Evolutionary conservation across 805 yeast species (phyloP).

Genomic region (Metschnikowia orientalis): DNA sequence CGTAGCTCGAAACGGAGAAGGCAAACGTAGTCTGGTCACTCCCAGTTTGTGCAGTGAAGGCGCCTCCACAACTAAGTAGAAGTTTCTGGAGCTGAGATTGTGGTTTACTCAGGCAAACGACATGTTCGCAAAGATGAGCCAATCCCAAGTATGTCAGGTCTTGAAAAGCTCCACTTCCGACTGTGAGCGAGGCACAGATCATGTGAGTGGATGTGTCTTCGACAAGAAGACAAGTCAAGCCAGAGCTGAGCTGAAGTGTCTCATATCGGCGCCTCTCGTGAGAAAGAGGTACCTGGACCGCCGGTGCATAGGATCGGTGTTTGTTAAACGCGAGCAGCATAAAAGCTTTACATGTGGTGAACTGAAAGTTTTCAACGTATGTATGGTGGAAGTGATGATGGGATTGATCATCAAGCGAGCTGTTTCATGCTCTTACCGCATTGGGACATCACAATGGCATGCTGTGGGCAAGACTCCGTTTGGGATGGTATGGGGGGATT

Average conservation of each 20-base stretch:
- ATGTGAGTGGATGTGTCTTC: constrained; percentile 67
- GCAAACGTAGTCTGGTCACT: constrained; percentile 63
- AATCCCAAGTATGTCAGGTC: constrained; percentile 77
- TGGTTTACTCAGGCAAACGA: constrained; percentile 41
- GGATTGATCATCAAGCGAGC: too few relatives aligned
- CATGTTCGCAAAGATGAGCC: constrained; percentile 88
- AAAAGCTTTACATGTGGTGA: too few relatives aligned
- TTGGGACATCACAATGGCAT: too few relatives aligned
- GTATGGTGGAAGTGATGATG: too few relatives aligned
- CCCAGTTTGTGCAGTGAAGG: constrained; percentile 63
- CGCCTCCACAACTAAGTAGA: constrained; percentile 56
- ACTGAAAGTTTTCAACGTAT: too few relatives aligned
- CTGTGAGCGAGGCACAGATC: constrained; percentile 69
- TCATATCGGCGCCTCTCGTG: constrained; percentile 39
- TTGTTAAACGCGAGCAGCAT: too few relatives aligned
- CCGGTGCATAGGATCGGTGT: too few relatives aligned
- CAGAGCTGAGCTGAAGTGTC: constrained; percentile 57
- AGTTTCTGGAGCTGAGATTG: constrained; percentile 37
- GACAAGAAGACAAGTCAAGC: constrained; percentile 60
- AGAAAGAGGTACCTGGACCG: background rate
- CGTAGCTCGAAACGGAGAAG: constrained; percentile 53
- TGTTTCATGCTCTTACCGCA: too few relatives aligned
- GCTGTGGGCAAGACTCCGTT: too few relatives aligned
- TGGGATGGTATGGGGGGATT: too few relatives aligned
- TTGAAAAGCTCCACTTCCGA: constrained; percentile 74